phyloP scores from a whole-genome alignment of 1,284 basidiomycete species.

The Tilletia walkeri region DNA sequence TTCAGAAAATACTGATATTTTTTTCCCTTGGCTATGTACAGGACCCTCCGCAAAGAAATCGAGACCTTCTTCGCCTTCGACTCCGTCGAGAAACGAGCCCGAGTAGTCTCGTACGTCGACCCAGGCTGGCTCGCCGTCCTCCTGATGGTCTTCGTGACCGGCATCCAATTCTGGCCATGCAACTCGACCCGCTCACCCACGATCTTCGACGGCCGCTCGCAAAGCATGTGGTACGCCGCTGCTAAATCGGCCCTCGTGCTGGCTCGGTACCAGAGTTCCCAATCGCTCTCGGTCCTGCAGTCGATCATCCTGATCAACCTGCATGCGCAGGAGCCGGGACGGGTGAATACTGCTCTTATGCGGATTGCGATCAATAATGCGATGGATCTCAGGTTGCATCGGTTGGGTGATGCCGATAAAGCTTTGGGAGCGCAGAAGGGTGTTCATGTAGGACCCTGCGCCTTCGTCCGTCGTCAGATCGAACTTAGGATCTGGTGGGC shows the following conservation, averaged over 20 bases:
- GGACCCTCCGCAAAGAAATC: conserved; percentile 31
- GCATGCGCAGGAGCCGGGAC: conserved; percentile 33
- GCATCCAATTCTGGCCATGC: conserved; percentile 48
- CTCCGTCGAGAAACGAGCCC: conserved; percentile 41
- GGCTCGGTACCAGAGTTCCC: conserved; percentile 40
- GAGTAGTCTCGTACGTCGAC: conserved; percentile 48
- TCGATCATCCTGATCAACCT: conserved; percentile 44
- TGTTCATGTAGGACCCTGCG: conserved; percentile 22
- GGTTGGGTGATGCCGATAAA: conserved; percentile 44
- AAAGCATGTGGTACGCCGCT: conserved; percentile 46
- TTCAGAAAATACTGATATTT: background rate
- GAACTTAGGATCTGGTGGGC: conserved; percentile 52
- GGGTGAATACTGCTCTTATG: conserved; percentile 31
- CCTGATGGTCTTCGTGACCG: conserved; percentile 45
- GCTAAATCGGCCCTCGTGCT: conserved; percentile 44
- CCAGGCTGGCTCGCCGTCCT: conserved; percentile 47
- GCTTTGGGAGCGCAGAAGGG: conserved; percentile 24
- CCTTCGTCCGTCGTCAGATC: conserved; percentile 43
- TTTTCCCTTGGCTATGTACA: background rate
- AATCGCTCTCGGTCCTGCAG: conserved; percentile 44
- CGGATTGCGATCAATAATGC: conserved; percentile 50
- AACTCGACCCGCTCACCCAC: conserved; percentile 32
- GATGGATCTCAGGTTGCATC: conserved; percentile 48
- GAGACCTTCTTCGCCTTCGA: conserved; percentile 42
- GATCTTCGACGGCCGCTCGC: conserved; percentile 43